Evolutionary conservation across 192 early-diverging fungal genomes (phyloP).

Genomic region (Podila epigama): DNA sequence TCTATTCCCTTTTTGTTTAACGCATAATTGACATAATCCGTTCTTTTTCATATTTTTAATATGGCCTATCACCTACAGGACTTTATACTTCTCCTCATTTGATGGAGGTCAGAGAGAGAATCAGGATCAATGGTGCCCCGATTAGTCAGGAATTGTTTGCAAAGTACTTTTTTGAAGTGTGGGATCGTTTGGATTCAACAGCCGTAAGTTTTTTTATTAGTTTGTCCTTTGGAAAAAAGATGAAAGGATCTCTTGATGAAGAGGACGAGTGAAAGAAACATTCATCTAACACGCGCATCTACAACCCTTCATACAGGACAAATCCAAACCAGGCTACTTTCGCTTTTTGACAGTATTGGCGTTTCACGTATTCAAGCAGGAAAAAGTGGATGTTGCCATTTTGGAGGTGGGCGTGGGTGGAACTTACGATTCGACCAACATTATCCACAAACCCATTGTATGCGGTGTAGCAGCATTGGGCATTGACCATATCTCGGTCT

Average conservation of each 20-base stretch:
- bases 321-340: slow-evolving; percentile 84
- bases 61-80: too few relatives aligned
- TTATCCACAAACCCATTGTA: slow-evolving; percentile 74
- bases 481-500: slow-evolving; percentile 73
- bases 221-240: not conserved
- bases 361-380: slow-evolving; percentile 84
- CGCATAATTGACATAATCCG: too few relatives aligned
- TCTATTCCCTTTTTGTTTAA: too few relatives aligned
- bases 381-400: slow-evolving; percentile 83
- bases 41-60: too few relatives aligned
- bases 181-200: slow-evolving; percentile 71
- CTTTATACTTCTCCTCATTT: slow-evolving; percentile 95
- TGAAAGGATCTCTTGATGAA: not conserved
- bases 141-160: slow-evolving; percentile 66
- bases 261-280: not conserved
- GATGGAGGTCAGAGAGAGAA: slow-evolving; percentile 90
- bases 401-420: slow-evolving; percentile 88
- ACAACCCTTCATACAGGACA: slow-evolving; percentile 27
- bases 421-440: slow-evolving; percentile 86
- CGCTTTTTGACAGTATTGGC: slow-evolving; percentile 91
- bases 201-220: slow-evolving; percentile 15
- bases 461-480: slow-evolving; percentile 84
- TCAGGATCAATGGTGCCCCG: slow-evolving; percentile 89
- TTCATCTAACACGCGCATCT: not conserved
- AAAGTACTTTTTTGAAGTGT: slow-evolving; percentile 89